These are phyloP conservation scores for Fremontodendron californicum DNA, from an alignment of 345 rosid species.

Conservation along the genomic window DNA sequence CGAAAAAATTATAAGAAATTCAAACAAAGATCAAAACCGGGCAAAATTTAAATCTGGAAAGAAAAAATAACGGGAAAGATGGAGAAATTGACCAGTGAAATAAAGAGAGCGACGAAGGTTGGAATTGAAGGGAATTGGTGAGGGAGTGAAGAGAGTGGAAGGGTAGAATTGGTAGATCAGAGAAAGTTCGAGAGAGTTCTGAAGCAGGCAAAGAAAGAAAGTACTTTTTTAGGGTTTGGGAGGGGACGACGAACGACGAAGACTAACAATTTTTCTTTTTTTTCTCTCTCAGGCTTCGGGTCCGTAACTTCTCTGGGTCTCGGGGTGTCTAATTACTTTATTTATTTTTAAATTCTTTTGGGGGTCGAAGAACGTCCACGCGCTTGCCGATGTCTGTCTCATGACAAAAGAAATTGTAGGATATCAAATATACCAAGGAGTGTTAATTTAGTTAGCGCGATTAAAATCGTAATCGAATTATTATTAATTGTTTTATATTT, in stretches of 20 bases:
- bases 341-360: neutral
- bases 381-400: neutral
- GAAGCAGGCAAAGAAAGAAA: neutral
- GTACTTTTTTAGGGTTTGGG: neutral
- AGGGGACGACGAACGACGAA: neutral
- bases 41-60: neutral
- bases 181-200: slow-evolving; percentile 7
- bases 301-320: neutral
- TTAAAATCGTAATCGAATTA: too few relatives aligned
- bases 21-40: neutral
- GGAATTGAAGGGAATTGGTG: neutral
- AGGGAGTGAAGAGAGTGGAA: neutral
- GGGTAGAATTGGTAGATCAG: neutral
- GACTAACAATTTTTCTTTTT: neutral
- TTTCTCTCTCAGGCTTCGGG: neutral
- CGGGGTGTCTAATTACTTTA: neutral
- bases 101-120: neutral
- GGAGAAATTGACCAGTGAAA: neutral
- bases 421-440: too few relatives aligned
- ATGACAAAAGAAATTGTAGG: too few relatives aligned
- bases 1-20: neutral
- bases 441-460: too few relatives aligned
- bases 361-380: neutral
- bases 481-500: too few relatives aligned
- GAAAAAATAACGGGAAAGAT: neutral